Conservation (phyloP, 164 flowering plant species). For the Dillenia suffruticosa region DNA sequence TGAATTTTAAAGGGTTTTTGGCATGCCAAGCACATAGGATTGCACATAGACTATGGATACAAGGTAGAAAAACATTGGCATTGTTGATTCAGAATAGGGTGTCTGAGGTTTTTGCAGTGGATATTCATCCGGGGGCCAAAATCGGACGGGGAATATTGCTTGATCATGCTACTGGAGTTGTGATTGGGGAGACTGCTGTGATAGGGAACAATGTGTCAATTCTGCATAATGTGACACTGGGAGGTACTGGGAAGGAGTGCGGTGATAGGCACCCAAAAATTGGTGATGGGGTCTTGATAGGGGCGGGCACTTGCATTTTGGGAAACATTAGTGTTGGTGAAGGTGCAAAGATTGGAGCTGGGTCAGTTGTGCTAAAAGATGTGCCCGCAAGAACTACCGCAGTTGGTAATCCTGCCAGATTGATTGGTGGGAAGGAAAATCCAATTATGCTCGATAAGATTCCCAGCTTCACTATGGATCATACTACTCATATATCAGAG, state of each 20-base stretch:
- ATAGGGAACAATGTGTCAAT: slow-evolving; percentile 71
- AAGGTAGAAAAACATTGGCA: slow-evolving; percentile 47
- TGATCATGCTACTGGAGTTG: slow-evolving; percentile 80
- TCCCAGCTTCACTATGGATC: slow-evolving; percentile 77
- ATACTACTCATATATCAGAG: slow-evolving; percentile 53
- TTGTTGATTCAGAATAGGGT: slow-evolving; percentile 59
- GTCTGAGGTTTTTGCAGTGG: slow-evolving; percentile 65
- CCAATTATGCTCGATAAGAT: slow-evolving; percentile 47
- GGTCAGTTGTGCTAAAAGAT: slow-evolving; percentile 67
- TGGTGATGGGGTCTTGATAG: slow-evolving; percentile 78
- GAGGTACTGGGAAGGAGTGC: slow-evolving; percentile 66
- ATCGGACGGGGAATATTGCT: slow-evolving; percentile 68
- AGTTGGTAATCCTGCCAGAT: slow-evolving; percentile 74
- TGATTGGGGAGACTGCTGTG: slow-evolving; percentile 75
- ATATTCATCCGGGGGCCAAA: slow-evolving; percentile 82
- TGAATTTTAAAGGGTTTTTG: slow-evolving; percentile 71
- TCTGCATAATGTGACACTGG: slow-evolving; percentile 69
- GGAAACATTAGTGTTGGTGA: slow-evolving; percentile 71
- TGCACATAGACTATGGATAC: slow-evolving; percentile 62
- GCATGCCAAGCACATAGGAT: slow-evolving; percentile 67
- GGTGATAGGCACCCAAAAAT: slow-evolving; percentile 85
- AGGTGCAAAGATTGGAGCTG: slow-evolving; percentile 83
- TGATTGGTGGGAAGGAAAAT: slow-evolving; percentile 64
- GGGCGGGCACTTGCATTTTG: slow-evolving; percentile 69
- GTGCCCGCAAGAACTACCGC: slow-evolving; percentile 67